Evolutionary conservation across 1,139 yeast genomes (phyloP), one percentile per base, ranked within the genome.

Genomic region (Kluyveromyces sp.): DNA sequence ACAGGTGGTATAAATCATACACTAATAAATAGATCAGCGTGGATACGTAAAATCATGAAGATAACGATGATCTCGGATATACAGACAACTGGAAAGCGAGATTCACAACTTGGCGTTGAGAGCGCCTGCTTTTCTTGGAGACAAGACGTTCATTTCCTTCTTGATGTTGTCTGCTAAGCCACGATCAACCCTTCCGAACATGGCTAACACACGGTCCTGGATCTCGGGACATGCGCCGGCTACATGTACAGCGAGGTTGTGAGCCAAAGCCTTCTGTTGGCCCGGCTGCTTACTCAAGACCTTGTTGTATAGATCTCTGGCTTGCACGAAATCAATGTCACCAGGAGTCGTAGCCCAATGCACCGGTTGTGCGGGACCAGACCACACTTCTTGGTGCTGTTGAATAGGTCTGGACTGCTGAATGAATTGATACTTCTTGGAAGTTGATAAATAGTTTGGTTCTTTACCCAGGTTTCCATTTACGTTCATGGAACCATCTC

Each of bases 401-500:
- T 73, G 77, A 40, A 64, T 63, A 43, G 82, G 68, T 49, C 54
- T 59, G 38, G 58, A 58, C 25, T 49, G 45, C 36, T 52, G 56
- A 25, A 50, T 33, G 44, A 53, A 55, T 18, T 75, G 67, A 46
- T 59, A 58, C 17, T 43, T 39, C 55, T 69, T 64, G 38, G 57
- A 42, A 33, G 82, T 70, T 43, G 81, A 80, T 55, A 79, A 70
- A 66, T 83, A 83, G 69, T 87, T 88, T 62, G 96, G 95, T 57
- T 77, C 76, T 46, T 78, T 65, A 42, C 96, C 96, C 64, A 83
- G 77, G 75, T 89, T 89, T 47, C 88, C 92, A 63, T 84, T 80
- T 45, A 86, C 87, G 49, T 68, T 69, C 94, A 86, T 83, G 42
- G 78, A 74, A 63, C 97, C 97, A 63, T 88, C 96, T 67, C 97